Evolutionary conservation across 208 protist genomes (phyloP).

Genomic region (Trypanosoma cruzi): DNA sequence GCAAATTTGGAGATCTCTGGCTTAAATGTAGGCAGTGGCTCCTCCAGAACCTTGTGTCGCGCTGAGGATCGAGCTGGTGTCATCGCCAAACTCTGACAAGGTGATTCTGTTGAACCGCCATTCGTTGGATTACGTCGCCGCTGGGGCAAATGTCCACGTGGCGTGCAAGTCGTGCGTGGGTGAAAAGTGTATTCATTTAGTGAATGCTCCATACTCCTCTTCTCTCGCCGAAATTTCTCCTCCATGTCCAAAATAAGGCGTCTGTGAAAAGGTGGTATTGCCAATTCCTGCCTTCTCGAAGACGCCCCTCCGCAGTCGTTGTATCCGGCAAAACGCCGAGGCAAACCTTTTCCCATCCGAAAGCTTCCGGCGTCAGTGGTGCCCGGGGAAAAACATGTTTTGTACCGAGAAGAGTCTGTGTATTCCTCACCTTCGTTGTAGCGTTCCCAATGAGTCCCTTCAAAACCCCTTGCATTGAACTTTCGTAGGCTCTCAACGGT

Average conservation of each 20-base stretch:
- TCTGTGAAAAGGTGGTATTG: conserved; percentile 60
- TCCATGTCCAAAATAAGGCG: conserved; percentile 70
- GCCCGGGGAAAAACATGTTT: conserved; percentile 14
- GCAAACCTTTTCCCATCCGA: not conserved
- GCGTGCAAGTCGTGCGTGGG: not conserved
- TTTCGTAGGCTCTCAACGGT: not conserved
- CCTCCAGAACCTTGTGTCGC: not conserved
- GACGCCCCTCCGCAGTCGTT: not conserved
- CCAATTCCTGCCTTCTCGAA: not conserved
- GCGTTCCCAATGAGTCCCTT: not conserved
- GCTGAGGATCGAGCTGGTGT: not conserved
- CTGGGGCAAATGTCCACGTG: not conserved
- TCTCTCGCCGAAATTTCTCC: conserved; percentile 51
- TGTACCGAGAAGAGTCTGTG: conserved; percentile 16
- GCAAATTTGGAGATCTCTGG: conserved; percentile 28
- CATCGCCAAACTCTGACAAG: not conserved
- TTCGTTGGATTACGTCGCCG: not conserved
- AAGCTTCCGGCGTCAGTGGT: not conserved
- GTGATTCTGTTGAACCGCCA: not conserved
- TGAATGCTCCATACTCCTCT: conserved; percentile 38
- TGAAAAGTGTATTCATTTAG: conserved; percentile 24
- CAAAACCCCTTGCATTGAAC: not conserved
- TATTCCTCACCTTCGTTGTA: not conserved
- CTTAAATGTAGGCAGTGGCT: conserved; percentile 18
- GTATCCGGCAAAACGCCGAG: not conserved